phyloP scores from a whole-genome alignment of 768 basidiomycete species.

The Termitomyces bulborhizus region DNA sequence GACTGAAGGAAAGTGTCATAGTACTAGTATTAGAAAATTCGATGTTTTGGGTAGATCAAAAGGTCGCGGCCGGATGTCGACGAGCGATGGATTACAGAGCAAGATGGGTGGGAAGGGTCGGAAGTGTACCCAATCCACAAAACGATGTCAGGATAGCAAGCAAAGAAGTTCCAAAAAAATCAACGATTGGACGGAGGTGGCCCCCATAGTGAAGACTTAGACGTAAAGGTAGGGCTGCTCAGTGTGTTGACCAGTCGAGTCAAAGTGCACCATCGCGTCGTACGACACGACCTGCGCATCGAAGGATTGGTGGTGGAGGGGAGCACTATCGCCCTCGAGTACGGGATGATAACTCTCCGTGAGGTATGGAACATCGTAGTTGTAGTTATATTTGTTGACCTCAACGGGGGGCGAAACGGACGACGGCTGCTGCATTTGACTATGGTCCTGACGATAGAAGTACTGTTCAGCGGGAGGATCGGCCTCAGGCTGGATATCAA shows the following conservation, averaged over 20 bases:
- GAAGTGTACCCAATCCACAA: background rate
- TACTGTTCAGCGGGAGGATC: conserved; percentile 9
- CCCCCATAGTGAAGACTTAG: background rate
- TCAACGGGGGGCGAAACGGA: conserved; percentile 2
- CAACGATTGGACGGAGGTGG: conserved; percentile 3
- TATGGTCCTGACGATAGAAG: conserved; percentile 10
- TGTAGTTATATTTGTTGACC: conserved; percentile 12
- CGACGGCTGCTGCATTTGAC: conserved; percentile 5
- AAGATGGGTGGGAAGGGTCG: background rate
- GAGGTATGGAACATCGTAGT: conserved; percentile 9
- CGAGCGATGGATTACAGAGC: background rate
- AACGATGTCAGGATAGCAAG: background rate
- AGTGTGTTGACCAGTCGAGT: conserved; percentile 1
- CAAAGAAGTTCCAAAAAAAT: conserved; percentile 5
- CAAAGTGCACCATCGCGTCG: conserved; percentile 8
- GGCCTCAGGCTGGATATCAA: conserved; percentile 2
- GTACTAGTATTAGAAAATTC: background rate
- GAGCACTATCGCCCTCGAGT: conserved; percentile 10
- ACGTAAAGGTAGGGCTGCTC: conserved; percentile 8
- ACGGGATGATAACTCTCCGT: conserved; percentile 13
- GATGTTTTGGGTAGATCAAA: conserved; percentile 7
- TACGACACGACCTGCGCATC: conserved; percentile 8
- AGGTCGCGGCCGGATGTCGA: background rate
- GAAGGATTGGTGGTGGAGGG: conserved; percentile 12
- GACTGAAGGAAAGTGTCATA: conserved; percentile 1